A percentile compares a stretch with the other conserved stretches of the same genome.
Conservation (phyloP, 2,329 filamentous ascomycete genomes). For the Penicillium sp. region DNA sequence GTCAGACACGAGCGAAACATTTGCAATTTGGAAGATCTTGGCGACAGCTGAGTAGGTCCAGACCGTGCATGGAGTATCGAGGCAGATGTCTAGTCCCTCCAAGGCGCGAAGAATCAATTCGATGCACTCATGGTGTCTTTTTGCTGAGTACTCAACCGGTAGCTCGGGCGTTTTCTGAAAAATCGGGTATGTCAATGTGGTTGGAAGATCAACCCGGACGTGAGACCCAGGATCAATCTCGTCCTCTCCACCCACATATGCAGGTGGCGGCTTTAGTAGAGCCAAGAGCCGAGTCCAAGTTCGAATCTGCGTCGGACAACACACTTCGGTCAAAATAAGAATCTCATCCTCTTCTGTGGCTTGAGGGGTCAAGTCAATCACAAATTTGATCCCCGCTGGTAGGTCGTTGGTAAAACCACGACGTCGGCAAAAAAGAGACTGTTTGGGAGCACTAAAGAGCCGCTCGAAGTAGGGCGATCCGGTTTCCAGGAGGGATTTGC, state of each 20-base stretch:
- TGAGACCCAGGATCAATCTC: slow-evolving; percentile 25
- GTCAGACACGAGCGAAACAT: slow-evolving; percentile 35
- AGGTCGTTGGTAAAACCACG: slow-evolving; percentile 24
- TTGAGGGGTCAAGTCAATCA: slow-evolving; percentile 60
- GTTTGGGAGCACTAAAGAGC: slow-evolving; percentile 25
- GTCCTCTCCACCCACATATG: slow-evolving; percentile 46
- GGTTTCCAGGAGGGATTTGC: slow-evolving; percentile 26
- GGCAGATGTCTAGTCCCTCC: slow-evolving; percentile 47
- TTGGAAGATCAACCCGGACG: neutral
- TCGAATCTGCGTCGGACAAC: slow-evolving; percentile 51
- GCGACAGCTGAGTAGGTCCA: slow-evolving; percentile 62
- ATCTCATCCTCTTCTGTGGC: slow-evolving; percentile 58
- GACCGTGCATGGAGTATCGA: slow-evolving; percentile 61
- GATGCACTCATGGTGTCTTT: slow-evolving; percentile 59
- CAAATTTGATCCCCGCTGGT: slow-evolving; percentile 47
- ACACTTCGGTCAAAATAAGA: slow-evolving; percentile 53
- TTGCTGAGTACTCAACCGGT: slow-evolving; percentile 54
- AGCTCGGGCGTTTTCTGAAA: neutral
- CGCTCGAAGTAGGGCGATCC: slow-evolving; percentile 26
- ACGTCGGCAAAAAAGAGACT: slow-evolving; percentile 26
- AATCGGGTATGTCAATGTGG: neutral
- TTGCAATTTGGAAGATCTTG: slow-evolving; percentile 48
- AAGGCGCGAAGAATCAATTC: slow-evolving; percentile 56
- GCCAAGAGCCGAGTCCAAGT: slow-evolving; percentile 47
- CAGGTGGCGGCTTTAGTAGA: slow-evolving; percentile 35